Evolutionary conservation across 2,329 filamentous ascomycete genomes (phyloP), one percentile per base, ranked within the genome.

Genomic region (Aspergillus hiratsukae): DNA sequence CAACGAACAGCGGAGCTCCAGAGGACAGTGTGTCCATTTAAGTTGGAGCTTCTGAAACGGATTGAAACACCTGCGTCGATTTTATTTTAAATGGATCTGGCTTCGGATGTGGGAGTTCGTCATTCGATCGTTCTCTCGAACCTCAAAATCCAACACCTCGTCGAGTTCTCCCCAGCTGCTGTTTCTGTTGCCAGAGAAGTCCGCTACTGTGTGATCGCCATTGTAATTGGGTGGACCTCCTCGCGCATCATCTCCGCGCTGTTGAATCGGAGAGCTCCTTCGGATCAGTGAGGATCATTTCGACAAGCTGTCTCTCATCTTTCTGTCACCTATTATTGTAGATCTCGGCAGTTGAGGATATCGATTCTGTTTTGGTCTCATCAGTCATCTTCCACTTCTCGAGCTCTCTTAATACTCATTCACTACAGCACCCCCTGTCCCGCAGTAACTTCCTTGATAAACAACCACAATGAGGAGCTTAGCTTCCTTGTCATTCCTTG

Each of bases 111-210:
- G 57, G 75, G 73, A 55, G 72, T 81, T 52, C 76, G 74, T 64
- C 79, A 81, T 67, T 72, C 75, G 59, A 67, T 79, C 59, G 69
- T 71, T 59, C 72, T 76, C 51, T 70, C 71, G 49, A 72, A 66
- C 61, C 62, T 79, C 56, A 70, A 76, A 54, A 76, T 84, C 61
- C 73, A 76, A 59, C 81, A 84, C 62, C 76, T 76, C 29, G 63
- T 85, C 57, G 77, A 82, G 60, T 68, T 83, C 58, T 79, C 78
- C 49, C 72, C 78, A 21, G 79, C 78, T 19, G 73, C 78, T 51
- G 72, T 79, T 46, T 73, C 75, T 54, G 68, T 83, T 58, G 76
- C 78, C 37, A 78, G 77, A 61, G 81, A 83, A 64, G 68, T 81
- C 57, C 78, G 80, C 55, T 73, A 80, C 63, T 74, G 76, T 56